Evolutionary conservation across 140 eudicot species (phyloP).

Genomic region (Erigeron philadelphicus): DNA sequence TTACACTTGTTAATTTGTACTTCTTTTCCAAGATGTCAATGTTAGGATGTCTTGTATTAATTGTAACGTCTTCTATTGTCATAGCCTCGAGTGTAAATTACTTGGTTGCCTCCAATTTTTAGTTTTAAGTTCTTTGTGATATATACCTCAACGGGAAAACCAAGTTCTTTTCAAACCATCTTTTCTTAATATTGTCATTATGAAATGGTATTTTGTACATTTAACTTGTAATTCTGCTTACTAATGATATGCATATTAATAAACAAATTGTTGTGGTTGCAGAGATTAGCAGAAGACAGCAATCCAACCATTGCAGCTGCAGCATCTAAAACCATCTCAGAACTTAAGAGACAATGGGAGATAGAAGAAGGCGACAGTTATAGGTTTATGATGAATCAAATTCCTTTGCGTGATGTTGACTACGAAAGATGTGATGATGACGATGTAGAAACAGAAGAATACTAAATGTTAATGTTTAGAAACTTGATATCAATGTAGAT

Average conservation of each 20-base stretch:
- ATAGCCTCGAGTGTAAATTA: background rate
- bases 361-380: slow-evolving; percentile 91
- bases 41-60: background rate
- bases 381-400: slow-evolving; percentile 76
- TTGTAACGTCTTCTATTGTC: background rate
- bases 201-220: slow-evolving; percentile 23
- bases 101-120: background rate
- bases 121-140: background rate
- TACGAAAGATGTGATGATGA: slow-evolving; percentile 26
- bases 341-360: slow-evolving; percentile 90
- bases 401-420: slow-evolving; percentile 27
- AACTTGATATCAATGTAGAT: slow-evolving; percentile 28
- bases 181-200: background rate
- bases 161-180: background rate
- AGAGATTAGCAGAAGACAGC: slow-evolving; percentile 93
- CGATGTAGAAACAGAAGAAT: slow-evolving; percentile 14
- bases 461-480: slow-evolving; percentile 25
- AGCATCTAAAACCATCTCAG: slow-evolving; percentile 71
- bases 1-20: no score
- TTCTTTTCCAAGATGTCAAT: background rate
- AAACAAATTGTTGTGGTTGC: slow-evolving; percentile 23
- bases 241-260: background rate
- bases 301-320: slow-evolving; percentile 98
- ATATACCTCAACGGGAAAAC: background rate
- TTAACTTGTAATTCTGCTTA: background rate